Percentiles rank a stretch among this genome's conserved stretches.
These are phyloP conservation scores for Aspergillus thermomutatus DNA, from an alignment of 2,329 filamentous ascomycete species.

Conservation along the genomic window DNA sequence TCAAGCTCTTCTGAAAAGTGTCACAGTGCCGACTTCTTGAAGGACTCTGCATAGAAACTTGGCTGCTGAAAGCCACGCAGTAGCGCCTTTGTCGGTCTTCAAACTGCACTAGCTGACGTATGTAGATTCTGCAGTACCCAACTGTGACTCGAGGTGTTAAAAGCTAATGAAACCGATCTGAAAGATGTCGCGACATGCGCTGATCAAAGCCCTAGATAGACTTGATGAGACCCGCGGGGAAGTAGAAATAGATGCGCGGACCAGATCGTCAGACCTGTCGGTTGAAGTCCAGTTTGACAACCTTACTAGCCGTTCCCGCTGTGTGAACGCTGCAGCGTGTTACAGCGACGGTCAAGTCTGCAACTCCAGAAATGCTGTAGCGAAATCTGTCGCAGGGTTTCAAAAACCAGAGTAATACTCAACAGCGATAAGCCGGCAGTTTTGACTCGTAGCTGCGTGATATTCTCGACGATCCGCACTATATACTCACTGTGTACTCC, in stretches of 20 bases:
- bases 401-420: not conserved
- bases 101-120: too few species aligned
- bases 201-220: too few species aligned
- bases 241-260: not conserved
- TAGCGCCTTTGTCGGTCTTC: too few species aligned
- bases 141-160: too few species aligned
- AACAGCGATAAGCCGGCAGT: too few species aligned
- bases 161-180: too few species aligned
- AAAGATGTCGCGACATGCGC: too few species aligned
- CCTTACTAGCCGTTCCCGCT: not conserved
- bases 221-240: too few species aligned
- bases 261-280: not conserved
- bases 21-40: not conserved
- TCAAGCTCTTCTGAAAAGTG: not conserved
- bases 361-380: not conserved
- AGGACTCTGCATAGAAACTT: not conserved
- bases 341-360: not conserved
- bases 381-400: not conserved
- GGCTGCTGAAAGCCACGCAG: too few species aligned
- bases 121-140: too few species aligned
- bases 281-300: not conserved
- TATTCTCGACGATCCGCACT: not conserved
- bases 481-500: not conserved
- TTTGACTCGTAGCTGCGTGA: not conserved
- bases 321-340: not conserved